These are phyloP conservation scores for Aquilaria yunnanensis DNA, from an alignment of 345 rosid species.

Conservation along the genomic window DNA sequence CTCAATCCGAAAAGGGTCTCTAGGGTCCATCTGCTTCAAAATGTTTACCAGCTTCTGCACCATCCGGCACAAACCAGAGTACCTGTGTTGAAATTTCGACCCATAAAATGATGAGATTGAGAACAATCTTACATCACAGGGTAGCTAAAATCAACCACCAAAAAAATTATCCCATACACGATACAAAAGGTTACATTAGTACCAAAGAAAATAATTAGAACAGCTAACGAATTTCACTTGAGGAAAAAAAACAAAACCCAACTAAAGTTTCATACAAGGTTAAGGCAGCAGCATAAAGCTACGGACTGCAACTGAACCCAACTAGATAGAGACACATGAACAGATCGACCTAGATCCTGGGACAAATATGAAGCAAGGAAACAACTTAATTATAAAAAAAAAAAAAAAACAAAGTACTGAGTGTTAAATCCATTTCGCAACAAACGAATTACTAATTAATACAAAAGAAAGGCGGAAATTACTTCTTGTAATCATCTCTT, in stretches of 20 bases:
- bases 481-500: conserved; percentile 97
- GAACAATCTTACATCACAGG: neutral
- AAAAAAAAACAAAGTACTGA: neutral
- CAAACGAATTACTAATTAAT: too few relatives aligned
- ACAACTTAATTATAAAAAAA: neutral
- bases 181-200: neutral
- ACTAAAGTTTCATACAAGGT: neutral
- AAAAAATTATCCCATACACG: neutral
- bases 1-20: conserved; percentile 77
- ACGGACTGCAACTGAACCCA: too few relatives aligned
- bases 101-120: neutral
- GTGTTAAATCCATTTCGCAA: too few relatives aligned
- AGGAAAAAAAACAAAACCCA: conserved; percentile 1
- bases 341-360: too few relatives aligned
- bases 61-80: conserved; percentile 72
- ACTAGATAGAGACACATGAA: too few relatives aligned
- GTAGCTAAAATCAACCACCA: neutral
- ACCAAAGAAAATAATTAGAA: too few relatives aligned
- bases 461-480: neutral
- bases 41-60: conserved; percentile 75
- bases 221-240: too few relatives aligned
- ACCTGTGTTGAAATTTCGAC: conserved; percentile 28
- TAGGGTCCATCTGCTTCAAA: conserved; percentile 78
- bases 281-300: neutral
- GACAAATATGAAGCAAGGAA: too few relatives aligned